Conservation (phyloP, 2,329 filamentous ascomycete species). For the Sporothrix curviconia region DNA sequence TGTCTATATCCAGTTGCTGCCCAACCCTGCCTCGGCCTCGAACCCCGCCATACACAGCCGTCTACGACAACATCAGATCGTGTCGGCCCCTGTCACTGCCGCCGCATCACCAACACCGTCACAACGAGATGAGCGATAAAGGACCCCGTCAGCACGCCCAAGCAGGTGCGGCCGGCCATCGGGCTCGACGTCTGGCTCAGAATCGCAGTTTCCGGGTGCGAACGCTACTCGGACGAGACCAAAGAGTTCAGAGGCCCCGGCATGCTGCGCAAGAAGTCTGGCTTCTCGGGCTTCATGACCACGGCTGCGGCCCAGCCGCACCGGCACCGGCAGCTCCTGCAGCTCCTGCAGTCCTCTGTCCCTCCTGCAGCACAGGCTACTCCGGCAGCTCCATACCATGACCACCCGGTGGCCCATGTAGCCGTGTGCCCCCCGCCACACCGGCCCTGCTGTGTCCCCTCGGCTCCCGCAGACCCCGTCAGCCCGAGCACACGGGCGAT, state of each 20-base stretch:
- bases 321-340: too few species aligned
- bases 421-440: background rate
- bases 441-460: background rate
- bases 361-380: background rate
- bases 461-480: background rate
- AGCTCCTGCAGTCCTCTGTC: background rate
- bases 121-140: slow-evolving; percentile 40
- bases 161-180: too few species aligned
- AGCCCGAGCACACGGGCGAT: background rate
- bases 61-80: slow-evolving; percentile 6
- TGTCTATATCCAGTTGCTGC: too few species aligned
- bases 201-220: slow-evolving; percentile 47
- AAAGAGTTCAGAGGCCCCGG: slow-evolving; percentile 53
- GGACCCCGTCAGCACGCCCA: slow-evolving; percentile 31
- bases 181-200: slow-evolving; percentile 24
- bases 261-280: slow-evolving; percentile 73
- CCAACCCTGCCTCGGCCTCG: background rate
- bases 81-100: slow-evolving; percentile 14
- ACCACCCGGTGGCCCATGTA: too few species aligned
- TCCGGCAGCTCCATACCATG: background rate
- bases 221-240: slow-evolving; percentile 77
- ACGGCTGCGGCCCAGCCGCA: too few species aligned
- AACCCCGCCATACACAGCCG: slow-evolving; percentile 3
- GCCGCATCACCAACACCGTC: slow-evolving; percentile 17
- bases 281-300: slow-evolving; percentile 81